A percentile compares a stretch with the other conserved stretches of the same genome.
These are phyloP conservation scores for Myriosclerotinia scirpicola DNA, from an alignment of 2,329 filamentous ascomycete genomes.

Conservation along the genomic window DNA sequence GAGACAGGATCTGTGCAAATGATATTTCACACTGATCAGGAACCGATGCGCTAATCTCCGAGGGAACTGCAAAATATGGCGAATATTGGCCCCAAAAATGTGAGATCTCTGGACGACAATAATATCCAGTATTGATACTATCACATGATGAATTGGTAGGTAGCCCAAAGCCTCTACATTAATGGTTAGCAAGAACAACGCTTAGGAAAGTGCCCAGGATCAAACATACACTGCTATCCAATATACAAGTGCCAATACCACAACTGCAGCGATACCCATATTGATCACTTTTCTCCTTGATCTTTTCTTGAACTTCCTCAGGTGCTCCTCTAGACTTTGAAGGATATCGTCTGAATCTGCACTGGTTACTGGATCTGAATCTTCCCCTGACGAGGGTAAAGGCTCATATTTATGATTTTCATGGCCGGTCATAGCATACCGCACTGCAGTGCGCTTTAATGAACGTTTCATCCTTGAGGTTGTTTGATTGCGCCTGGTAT, in stretches of 20 bases:
- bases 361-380: slow-evolving; percentile 22
- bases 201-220: neutral
- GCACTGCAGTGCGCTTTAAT: slow-evolving; percentile 20
- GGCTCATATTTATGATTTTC: slow-evolving; percentile 32
- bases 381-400: slow-evolving; percentile 21
- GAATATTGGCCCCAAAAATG: slow-evolving; percentile 80
- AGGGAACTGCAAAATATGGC: slow-evolving; percentile 76
- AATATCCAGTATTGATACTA: slow-evolving; percentile 37
- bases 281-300: slow-evolving; percentile 28
- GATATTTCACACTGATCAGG: slow-evolving; percentile 71
- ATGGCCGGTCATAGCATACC: neutral
- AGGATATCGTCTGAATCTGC: slow-evolving; percentile 24
- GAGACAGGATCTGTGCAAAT: slow-evolving; percentile 78
- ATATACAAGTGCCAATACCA: slow-evolving; percentile 32
- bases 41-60: slow-evolving; percentile 57
- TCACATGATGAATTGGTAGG: slow-evolving; percentile 35
- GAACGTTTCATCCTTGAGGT: slow-evolving; percentile 26
- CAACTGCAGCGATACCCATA: slow-evolving; percentile 28
- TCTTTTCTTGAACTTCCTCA: slow-evolving; percentile 28
- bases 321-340: slow-evolving; percentile 28
- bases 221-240: slow-evolving; percentile 32
- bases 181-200: slow-evolving; percentile 19
- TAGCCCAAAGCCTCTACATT: slow-evolving; percentile 27
- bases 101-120: slow-evolving; percentile 39
- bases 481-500: neutral